Base-by-base conservation (phyloP, 108 stramenopile genomes). In the Fistulifera solaris region DNA sequence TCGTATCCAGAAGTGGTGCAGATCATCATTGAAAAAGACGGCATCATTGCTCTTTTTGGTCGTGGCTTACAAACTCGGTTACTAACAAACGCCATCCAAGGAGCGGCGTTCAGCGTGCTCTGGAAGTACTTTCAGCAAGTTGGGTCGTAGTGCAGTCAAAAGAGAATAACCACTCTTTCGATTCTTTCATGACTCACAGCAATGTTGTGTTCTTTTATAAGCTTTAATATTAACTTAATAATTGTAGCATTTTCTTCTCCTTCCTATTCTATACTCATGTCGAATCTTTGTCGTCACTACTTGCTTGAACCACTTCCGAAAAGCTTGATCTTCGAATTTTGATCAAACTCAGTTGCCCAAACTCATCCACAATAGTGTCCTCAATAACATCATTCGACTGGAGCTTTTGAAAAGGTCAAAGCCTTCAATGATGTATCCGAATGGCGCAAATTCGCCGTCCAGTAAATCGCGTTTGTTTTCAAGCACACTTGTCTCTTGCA, bases 11-110 rank as follows among this genome's bases (percentile, higher is more conserved):
- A 89, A 40, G 66, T 80, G 43, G 55, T 89, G 1, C 23, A 60
- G 18, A 38, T 78, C 24, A 77, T 91, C 17, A 38, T 93, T 41
- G 82, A 84, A 66, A 76, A 68, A 48, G 86, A 86, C 58, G 90
- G 86, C 24, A 11, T 83, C 0, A 25, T 15, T 16, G 90, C 86
- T 22, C 70, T 93, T 16, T 73, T 93, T 23, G 81, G 81, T 28
- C 67, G 90, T 12, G 90, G 90, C 3, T 63, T 93, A 1, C 72
- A 83, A 60, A 93, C 90, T 27, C 66, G 87, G 16, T 47, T 93
- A n/a, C 59, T 86, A 31, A 83, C 85, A 10, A 93, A 93, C 58
- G 70, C 75, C 0, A 76, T 93, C 58, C 90, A 93, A 71, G 86
- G 90, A 8, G 78, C 83, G 44, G 66, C 79, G 7, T 93, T 93